phyloP scores from a whole-genome alignment of 208 protist species.

The Angomonas deanei region DNA sequence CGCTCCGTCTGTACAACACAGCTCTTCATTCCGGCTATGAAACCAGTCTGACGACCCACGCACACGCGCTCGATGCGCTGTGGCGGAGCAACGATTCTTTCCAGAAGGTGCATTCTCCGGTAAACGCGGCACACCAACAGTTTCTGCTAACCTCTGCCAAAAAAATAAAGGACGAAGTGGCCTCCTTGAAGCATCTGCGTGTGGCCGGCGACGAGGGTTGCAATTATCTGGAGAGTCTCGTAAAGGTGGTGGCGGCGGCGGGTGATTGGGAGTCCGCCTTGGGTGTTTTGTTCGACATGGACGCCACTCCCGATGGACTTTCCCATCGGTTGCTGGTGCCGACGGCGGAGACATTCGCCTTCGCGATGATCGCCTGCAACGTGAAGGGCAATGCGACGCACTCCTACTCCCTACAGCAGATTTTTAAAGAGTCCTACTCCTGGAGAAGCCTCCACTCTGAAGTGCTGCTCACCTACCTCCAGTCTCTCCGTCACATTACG shows the following conservation, averaged over 20 bases:
- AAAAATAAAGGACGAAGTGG: conserved; percentile 15
- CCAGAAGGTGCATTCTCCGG: conserved; percentile 25
- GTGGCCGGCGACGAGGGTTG: conserved; percentile 70
- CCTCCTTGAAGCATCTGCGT: background rate
- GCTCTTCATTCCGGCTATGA: conserved; percentile 45
- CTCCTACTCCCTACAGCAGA: conserved; percentile 38
- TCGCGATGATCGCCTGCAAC: conserved; percentile 65
- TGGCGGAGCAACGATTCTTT: conserved; percentile 71
- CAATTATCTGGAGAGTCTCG: conserved; percentile 61
- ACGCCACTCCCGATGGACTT: conserved; percentile 21
- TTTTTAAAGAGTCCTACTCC: conserved; percentile 33
- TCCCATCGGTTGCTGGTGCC: conserved; percentile 63
- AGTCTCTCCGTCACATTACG: conserved; percentile 56
- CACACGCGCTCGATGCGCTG: conserved; percentile 71
- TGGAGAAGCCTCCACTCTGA: conserved; percentile 62
- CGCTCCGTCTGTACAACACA: conserved; percentile 49
- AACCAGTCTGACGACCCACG: conserved; percentile 47
- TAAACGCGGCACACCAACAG: conserved; percentile 17
- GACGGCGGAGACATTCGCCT: conserved; percentile 64
- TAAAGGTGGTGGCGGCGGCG: conserved; percentile 52
- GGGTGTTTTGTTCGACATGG: conserved; percentile 40
- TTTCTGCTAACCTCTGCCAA: conserved; percentile 23
- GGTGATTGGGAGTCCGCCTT: conserved; percentile 54
- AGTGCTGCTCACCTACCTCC: conserved; percentile 53
- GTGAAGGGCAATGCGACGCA: conserved; percentile 41